A percentile compares a stretch with the other conserved stretches of the same genome.
These are phyloP conservation scores for Pilobolus umbonatus DNA, from an alignment of 192 early-diverging fungal genomes.

Conservation along the genomic window DNA sequence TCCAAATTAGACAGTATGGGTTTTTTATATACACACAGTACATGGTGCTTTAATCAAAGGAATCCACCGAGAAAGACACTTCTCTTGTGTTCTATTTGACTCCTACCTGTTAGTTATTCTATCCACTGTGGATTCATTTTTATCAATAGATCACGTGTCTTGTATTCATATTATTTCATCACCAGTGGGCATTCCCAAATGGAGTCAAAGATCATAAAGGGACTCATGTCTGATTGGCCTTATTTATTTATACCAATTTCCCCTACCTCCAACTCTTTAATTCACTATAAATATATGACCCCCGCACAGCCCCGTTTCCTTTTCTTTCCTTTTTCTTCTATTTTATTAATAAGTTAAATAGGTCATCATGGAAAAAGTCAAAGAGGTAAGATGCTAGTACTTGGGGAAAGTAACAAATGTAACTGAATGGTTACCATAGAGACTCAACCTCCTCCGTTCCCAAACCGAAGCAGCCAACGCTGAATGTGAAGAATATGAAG, in stretches of 20 bases:
- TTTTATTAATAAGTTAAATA: constrained; percentile 1
- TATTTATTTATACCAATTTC: background rate
- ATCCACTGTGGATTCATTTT: no score
- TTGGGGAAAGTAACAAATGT: background rate
- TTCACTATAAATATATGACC: background rate
- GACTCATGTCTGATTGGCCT: constrained; percentile 4
- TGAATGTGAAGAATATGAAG: constrained; percentile 60
- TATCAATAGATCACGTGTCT: no score
- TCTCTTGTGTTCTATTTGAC: no score
- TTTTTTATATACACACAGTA: no score
- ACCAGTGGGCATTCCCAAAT: constrained; percentile 10
- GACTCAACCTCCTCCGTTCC: constrained; percentile 56
- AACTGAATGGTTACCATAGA: constrained; percentile 37
- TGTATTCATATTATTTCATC: no score
- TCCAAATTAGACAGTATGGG: no score
- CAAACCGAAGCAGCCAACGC: constrained; percentile 60
- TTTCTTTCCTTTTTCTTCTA: constrained; percentile 12
- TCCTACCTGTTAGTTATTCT: no score
- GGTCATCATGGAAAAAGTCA: constrained; percentile 54
- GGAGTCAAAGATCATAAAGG: constrained; percentile 9
- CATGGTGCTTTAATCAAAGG: no score
- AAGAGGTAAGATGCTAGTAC: constrained; percentile 43
- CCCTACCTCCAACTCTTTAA: background rate
- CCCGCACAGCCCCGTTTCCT: background rate
- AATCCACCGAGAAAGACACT: no score